Evolutionary conservation across 2,329 filamentous ascomycete species (phyloP), one percentile per base, ranked within the genome.

Genomic region (Paradendryphiella salina): DNA sequence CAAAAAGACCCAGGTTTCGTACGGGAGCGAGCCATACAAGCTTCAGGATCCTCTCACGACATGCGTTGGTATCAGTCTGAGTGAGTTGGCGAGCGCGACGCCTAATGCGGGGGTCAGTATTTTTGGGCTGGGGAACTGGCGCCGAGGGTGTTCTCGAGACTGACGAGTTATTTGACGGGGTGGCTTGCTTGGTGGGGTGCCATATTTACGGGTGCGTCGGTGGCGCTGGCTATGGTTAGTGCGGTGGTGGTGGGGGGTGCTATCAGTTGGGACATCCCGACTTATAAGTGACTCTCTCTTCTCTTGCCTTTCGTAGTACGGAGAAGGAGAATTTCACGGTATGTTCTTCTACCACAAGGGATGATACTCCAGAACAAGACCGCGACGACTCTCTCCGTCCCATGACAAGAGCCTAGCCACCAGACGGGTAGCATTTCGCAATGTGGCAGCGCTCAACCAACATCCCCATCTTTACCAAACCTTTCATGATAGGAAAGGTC

Each of bases 171-270:
- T 47, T 45, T 78, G 40, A 79, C 76, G 1, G 79, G 78, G 1
- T 81, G 77, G 73, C 75, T 82, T 50, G 78, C 78, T 1, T 82
- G 79, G 74, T 77, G 79, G n/a, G 80, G 79, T 13, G 74, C 75
- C 17, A 76, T 83, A 46, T 82, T 82, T 54, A 81, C 79, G 6
- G 78, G 72, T 57, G 79, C 81, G 14, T 80, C 77, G 66, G 78
- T 81, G 14, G 76, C 78, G 3, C 61, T 82, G 38, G 76, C 76
- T 39, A 67, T 81, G 43, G 79, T 75, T 4, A 74, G 73, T 57
- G 79, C 76, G 2, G 57, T 75, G 32, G 75, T 81, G 35, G n/a
- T n/a, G n/a, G n/a, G n/a, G 80, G 80, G 18, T 80, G 79, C 62
- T 81, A 76, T 65, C 77, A 80, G 57, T 61, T 82, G 46, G 69